A percentile compares a stretch with the other conserved stretches of the same genome.
These are phyloP conservation scores for Strobilomyces confusus DNA, from an alignment of 768 basidiomycete genomes.

Conservation along the genomic window DNA sequence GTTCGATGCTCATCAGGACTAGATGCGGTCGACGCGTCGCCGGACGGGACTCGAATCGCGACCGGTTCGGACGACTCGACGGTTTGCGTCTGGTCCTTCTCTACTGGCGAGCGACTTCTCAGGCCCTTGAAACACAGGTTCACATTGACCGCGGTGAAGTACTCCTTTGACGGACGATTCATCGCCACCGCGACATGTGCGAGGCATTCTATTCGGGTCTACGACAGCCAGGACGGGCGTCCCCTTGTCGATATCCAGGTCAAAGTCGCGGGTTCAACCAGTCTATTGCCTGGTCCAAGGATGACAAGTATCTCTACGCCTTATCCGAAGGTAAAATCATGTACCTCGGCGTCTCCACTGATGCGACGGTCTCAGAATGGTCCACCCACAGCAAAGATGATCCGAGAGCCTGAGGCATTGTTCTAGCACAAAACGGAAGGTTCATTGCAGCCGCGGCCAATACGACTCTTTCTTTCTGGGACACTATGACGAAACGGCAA, in stretches of 20 bases:
- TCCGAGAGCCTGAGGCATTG: neutral
- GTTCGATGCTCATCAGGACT: neutral
- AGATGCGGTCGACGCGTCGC: constrained; percentile 8
- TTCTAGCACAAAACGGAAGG: constrained; percentile 3
- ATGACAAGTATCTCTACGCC: constrained; percentile 5
- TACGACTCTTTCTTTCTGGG: constrained; percentile 13
- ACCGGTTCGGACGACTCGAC: constrained; percentile 10
- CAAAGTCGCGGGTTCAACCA: constrained; percentile 1
- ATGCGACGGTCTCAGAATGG: neutral
- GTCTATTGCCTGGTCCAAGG: constrained; percentile 6
- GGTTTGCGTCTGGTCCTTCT: neutral
- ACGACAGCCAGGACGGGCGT: neutral
- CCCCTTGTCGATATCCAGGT: neutral
- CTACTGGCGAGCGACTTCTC: constrained; percentile 1
- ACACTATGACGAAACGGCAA: constrained; percentile 2
- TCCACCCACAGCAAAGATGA: neutral
- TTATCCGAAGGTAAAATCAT: constrained; percentile 1
- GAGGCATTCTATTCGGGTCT: neutral
- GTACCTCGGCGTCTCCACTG: neutral
- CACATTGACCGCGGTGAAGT: constrained; percentile 11
- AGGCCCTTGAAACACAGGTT: neutral
- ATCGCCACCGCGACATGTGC: constrained; percentile 7
- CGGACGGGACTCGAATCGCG: constrained; percentile 9
- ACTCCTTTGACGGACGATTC: constrained; percentile 3
- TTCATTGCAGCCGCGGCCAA: constrained; percentile 3